phyloP scores from a whole-genome alignment of 139 green algal species.

The Zygnema cylindricum region DNA sequence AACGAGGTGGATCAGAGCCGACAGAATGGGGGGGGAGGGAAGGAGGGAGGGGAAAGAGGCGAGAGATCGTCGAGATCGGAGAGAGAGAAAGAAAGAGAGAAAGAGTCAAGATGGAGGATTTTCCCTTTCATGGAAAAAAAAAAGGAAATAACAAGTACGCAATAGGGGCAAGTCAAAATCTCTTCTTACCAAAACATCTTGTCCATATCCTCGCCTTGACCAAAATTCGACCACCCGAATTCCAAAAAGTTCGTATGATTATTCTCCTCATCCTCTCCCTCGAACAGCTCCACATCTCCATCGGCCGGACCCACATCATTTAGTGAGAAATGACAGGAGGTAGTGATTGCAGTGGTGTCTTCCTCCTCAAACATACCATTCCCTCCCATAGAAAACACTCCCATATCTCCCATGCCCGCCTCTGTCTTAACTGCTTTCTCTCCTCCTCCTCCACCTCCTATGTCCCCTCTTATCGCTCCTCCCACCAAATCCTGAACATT shows the following conservation, averaged over 20 bases:
- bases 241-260: not conserved
- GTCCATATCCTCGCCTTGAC: not conserved
- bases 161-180: not conserved
- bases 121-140: too few species aligned
- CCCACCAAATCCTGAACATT: not conserved
- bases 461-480: not conserved
- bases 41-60: too few species aligned
- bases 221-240: not conserved
- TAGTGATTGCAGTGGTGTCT: not conserved
- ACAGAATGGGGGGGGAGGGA: too few species aligned
- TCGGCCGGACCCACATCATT: constrained; percentile 11
- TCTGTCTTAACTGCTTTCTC: not conserved
- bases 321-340: constrained; percentile 10
- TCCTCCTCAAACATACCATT: constrained; percentile 6
- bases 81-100: too few species aligned
- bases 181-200: constrained; percentile 2
- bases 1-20: too few species aligned
- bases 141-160: too few species aligned
- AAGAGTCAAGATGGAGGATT: too few species aligned
- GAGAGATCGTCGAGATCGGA: too few species aligned
- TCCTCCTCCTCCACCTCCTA: not conserved
- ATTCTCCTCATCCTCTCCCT: constrained; percentile 1
- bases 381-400: not conserved
- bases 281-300: constrained; percentile 11
- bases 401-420: not conserved